Conservation (phyloP, 805 yeast genomes). For the Teunomyces aglyptinius region DNA sequence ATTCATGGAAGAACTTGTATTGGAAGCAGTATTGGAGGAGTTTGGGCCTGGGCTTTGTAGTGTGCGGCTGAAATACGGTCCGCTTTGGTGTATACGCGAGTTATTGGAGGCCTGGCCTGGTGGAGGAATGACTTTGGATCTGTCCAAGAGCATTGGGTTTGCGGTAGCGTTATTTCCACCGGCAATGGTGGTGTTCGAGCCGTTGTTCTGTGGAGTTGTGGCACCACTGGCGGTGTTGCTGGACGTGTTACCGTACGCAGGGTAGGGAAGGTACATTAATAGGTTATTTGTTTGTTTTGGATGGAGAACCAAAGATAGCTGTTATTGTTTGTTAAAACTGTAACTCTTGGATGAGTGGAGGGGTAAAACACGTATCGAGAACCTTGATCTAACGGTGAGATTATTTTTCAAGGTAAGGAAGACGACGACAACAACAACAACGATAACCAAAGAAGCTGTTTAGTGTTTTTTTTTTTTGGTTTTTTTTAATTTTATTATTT, state of each 20-base stretch:
- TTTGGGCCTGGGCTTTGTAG: conserved; percentile 1
- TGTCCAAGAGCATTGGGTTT: conserved; percentile 3
- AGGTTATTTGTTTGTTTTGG: neutral
- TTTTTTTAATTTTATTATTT: conserved; percentile 3
- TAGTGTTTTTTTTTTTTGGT: neutral
- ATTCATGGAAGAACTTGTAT: neutral
- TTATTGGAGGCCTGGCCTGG: conserved; percentile 1
- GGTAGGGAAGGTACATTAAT: conserved; percentile 9
- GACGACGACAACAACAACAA: neutral
- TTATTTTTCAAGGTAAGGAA: too few species aligned
- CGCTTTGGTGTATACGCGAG: conserved; percentile 2
- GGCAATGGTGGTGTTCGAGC: neutral
- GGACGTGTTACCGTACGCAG: conserved; percentile 7
- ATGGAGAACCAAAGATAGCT: too few species aligned
- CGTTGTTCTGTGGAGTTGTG: conserved; percentile 4
- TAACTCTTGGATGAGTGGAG: too few species aligned
- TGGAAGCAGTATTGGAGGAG: neutral
- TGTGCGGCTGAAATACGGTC: neutral
- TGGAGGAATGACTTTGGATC: conserved; percentile 3
- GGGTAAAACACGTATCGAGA: too few species aligned
- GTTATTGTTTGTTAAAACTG: too few species aligned
- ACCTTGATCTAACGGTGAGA: too few species aligned
- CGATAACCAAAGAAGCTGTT: neutral
- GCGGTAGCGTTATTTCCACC: conserved; percentile 1
- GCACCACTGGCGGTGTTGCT: conserved; percentile 7